Percentiles rank a stretch among this genome's conserved stretches.
These are phyloP conservation scores for Berberis thunbergii DNA, from an alignment of 164 flowering plant species.

Conservation along the genomic window DNA sequence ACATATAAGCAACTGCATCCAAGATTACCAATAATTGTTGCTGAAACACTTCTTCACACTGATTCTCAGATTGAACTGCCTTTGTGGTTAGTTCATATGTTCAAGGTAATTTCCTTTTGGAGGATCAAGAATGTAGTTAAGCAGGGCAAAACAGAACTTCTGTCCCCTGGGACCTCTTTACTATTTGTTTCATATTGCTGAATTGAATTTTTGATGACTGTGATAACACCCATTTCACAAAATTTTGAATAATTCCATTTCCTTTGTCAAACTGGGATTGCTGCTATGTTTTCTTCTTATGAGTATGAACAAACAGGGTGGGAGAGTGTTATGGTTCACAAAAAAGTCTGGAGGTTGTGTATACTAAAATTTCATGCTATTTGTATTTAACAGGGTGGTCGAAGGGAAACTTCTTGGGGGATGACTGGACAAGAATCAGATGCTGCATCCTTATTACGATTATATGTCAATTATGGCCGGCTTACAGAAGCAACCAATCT, in stretches of 20 bases:
- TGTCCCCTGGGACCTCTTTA: no score
- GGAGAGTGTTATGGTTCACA: neutral
- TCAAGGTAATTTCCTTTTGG: conserved; percentile 53
- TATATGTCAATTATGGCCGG: conserved; percentile 80
- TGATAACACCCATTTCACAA: no score
- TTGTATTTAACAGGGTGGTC: conserved; percentile 40
- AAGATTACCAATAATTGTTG: conserved; percentile 76
- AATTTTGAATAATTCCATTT: no score
- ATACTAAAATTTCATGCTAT: neutral
- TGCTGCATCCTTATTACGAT: conserved; percentile 65
- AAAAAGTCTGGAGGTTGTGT: neutral
- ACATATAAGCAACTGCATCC: conserved; percentile 62
- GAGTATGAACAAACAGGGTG: neutral
- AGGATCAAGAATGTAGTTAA: neutral
- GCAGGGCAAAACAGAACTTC: no score
- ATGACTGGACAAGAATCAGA: conserved; percentile 80
- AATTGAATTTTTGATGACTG: no score
- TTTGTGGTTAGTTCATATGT: conserved; percentile 82
- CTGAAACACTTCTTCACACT: conserved; percentile 72
- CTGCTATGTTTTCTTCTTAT: neutral
- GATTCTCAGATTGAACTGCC: conserved; percentile 88
- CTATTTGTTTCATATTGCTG: no score
- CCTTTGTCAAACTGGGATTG: no score
- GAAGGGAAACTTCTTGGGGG: conserved; percentile 45
- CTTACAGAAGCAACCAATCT: conserved; percentile 78